Percentiles rank a stretch among this genome's conserved stretches.
These are phyloP conservation scores for Naganishia kalamii DNA, from an alignment of 768 basidiomycete genomes.

Conservation along the genomic window DNA sequence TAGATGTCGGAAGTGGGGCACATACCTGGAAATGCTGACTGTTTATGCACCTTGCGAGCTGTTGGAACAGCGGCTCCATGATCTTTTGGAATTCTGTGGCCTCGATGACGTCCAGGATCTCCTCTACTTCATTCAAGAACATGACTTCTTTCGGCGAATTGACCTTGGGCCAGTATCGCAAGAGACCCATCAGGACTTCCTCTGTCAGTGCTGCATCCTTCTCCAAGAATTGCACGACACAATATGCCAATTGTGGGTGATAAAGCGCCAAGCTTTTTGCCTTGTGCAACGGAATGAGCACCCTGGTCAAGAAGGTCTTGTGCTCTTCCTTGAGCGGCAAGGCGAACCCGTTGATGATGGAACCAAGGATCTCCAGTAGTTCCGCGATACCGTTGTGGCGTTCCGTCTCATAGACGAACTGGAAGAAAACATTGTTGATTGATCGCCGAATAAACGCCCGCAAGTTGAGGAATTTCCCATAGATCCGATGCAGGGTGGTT, in stretches of 20 bases:
- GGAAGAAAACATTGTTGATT: conserved; percentile 99
- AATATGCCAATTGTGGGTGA: conserved; percentile 98
- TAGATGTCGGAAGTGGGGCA: not conserved
- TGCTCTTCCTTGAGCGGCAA: conserved; percentile 97
- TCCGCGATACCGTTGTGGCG: conserved; percentile 99
- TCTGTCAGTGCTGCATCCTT: conserved; percentile 88
- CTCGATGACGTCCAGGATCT: conserved; percentile 96
- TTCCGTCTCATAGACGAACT: conserved; percentile 97
- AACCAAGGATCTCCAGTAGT: conserved; percentile 92
- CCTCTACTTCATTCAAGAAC: conserved; percentile 99
- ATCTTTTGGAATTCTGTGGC: conserved; percentile 94
- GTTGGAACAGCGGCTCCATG: conserved; percentile 82
- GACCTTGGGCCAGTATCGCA: conserved; percentile 98
- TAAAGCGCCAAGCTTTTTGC: conserved; percentile 96
- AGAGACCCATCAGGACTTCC: conserved; percentile 91
- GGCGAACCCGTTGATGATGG: conserved; percentile 99
- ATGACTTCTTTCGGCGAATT: conserved; percentile 99
- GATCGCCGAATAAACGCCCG: conserved; percentile 97
- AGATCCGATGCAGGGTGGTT: conserved; percentile 96
- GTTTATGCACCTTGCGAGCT: conserved; percentile 93
- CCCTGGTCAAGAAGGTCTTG: conserved; percentile 92
- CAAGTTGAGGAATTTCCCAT: conserved; percentile 97
- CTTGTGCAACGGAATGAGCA: conserved; percentile 92
- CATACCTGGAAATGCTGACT: conserved; percentile 90
- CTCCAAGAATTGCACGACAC: conserved; percentile 96